phyloP scores from a whole-genome alignment of 2,329 filamentous ascomycete genomes.

The Colletotrichum lupini region DNA sequence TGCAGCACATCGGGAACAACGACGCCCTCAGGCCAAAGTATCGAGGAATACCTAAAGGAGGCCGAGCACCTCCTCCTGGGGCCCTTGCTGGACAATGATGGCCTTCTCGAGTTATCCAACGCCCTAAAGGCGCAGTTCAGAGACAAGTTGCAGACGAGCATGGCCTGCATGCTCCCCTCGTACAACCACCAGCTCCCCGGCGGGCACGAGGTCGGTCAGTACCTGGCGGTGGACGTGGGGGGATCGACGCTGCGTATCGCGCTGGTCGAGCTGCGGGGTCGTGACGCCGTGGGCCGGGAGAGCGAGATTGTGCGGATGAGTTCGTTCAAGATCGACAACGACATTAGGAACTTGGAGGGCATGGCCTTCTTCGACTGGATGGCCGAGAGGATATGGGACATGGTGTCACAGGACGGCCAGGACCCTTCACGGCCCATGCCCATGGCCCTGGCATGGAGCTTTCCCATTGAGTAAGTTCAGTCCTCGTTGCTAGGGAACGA shows the following conservation, averaged over 20 bases:
- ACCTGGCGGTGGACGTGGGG: constrained; percentile 74
- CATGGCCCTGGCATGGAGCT: constrained; percentile 75
- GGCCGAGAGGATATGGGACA: constrained; percentile 68
- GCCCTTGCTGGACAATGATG: constrained; percentile 57
- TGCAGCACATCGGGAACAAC: constrained; percentile 31
- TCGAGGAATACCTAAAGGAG: constrained; percentile 66
- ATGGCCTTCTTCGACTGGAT: constrained; percentile 76
- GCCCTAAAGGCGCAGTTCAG: constrained; percentile 66
- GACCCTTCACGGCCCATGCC: constrained; percentile 58
- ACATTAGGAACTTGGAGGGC: constrained; percentile 67
- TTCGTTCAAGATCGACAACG: constrained; percentile 66
- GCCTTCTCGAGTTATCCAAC: constrained; percentile 58
- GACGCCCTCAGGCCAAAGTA: constrained; percentile 42
- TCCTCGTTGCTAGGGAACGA: not conserved
- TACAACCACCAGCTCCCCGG: constrained; percentile 73
- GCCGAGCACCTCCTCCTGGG: constrained; percentile 64
- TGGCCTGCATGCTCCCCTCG: constrained; percentile 72
- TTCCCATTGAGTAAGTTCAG: constrained; percentile 72
- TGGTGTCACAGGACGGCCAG: constrained; percentile 55
- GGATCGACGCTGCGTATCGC: constrained; percentile 75
- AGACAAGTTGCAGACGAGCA: constrained; percentile 61
- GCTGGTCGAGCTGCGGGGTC: constrained; percentile 68
- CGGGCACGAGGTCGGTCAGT: constrained; percentile 69
- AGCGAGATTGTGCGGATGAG: constrained; percentile 65
- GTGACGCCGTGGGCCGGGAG: constrained; percentile 48